Evolutionary conservation across 2,329 filamentous ascomycete genomes (phyloP).

Genomic region (Penicillium sp.): DNA sequence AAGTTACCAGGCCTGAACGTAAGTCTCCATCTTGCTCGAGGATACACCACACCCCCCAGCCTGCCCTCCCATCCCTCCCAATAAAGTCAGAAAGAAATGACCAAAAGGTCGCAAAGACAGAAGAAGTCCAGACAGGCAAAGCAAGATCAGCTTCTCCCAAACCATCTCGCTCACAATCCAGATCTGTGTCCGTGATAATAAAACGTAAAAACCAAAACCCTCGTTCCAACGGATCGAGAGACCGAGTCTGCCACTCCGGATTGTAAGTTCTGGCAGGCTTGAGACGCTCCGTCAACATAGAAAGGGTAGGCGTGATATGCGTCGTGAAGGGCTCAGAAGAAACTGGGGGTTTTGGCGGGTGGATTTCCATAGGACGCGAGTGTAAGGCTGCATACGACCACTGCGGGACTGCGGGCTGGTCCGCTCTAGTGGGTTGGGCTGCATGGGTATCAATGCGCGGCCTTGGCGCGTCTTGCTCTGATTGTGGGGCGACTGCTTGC

Average conservation of each 20-base stretch:
- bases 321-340: slow-evolving; percentile 50
- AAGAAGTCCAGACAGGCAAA: slow-evolving; percentile 30
- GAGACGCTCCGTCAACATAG: slow-evolving; percentile 56
- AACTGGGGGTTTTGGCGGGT: slow-evolving; percentile 56
- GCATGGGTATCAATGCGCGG: neutral
- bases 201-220: slow-evolving; percentile 74
- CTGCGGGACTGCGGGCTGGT: neutral
- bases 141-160: slow-evolving; percentile 28
- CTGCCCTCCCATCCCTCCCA: slow-evolving; percentile 40
- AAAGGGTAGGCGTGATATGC: slow-evolving; percentile 60
- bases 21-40: slow-evolving; percentile 22
- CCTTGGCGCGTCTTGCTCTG: neutral
- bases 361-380: slow-evolving; percentile 42
- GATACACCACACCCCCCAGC: slow-evolving; percentile 50
- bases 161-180: slow-evolving; percentile 26
- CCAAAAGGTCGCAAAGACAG: slow-evolving; percentile 46
- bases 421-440: neutral
- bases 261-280: slow-evolving; percentile 57
- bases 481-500: neutral
- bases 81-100: slow-evolving; percentile 42
- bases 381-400: neutral
- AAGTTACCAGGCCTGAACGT: neutral
- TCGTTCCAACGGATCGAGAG: slow-evolving; percentile 64
- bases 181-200: slow-evolving; percentile 48
- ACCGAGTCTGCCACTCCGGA: slow-evolving; percentile 53